Conservation (phyloP, 192 early-diverging fungal species). For the Cladochytrium replicatum region DNA sequence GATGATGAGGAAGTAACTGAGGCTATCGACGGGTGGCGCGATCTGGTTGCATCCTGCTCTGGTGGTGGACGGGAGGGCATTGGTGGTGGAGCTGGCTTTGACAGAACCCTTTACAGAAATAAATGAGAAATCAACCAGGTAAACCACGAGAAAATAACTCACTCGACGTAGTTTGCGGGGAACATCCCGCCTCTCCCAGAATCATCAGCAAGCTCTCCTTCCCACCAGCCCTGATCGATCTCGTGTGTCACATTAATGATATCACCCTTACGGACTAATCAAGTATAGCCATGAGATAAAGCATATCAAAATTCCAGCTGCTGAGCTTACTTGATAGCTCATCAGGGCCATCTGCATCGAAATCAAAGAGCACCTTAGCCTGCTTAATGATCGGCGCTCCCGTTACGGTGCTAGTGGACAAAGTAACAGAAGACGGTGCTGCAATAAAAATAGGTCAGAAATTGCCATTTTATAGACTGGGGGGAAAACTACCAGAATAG, state of each 20-base stretch:
- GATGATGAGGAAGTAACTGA: too few species aligned
- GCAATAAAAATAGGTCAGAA: conserved; percentile 8
- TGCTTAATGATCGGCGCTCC: conserved; percentile 36
- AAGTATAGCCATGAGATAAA: background rate
- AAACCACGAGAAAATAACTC: conserved; percentile 29
- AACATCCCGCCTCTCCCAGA: conserved; percentile 74
- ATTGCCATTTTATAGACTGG: background rate
- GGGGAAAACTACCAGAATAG: too few species aligned
- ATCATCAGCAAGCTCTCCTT: conserved; percentile 64
- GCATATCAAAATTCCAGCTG: background rate
- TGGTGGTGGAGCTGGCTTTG: background rate
- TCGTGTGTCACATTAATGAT: conserved; percentile 75
- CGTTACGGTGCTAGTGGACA: conserved; percentile 9
- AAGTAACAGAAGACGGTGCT: conserved; percentile 6
- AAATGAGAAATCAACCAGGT: conserved; percentile 19
- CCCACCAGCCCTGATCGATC: conserved; percentile 94
- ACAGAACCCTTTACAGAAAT: conserved; percentile 5
- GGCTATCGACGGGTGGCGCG: too few species aligned
- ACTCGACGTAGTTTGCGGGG: conserved; percentile 85
- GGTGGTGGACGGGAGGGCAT: too few species aligned
- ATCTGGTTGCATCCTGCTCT: background rate
- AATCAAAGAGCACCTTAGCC: conserved; percentile 66
- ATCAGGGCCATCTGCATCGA: conserved; percentile 65
- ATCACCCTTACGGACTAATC: conserved; percentile 69
- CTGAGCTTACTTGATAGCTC: conserved; percentile 53